Evolutionary conservation across 1,284 basidiomycete species (phyloP).

Genomic region (Rhodotorula sp.): DNA sequence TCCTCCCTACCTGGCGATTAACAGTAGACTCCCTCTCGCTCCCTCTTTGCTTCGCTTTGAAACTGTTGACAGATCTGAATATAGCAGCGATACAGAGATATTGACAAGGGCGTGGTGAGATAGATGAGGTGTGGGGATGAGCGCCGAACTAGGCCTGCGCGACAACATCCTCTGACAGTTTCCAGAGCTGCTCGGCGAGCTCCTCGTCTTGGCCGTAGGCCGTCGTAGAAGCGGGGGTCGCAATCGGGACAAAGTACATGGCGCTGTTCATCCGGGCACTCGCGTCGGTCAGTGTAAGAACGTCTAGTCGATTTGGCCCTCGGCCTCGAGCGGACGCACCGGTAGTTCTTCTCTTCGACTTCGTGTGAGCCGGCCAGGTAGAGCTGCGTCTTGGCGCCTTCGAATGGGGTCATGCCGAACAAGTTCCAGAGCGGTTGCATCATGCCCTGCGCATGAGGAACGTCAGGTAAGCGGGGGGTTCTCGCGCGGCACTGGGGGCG

Average conservation of each 20-base stretch:
- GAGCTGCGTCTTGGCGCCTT: constrained; percentile 47
- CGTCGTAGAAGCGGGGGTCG: constrained; percentile 19
- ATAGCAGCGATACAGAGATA: background rate
- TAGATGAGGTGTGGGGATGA: too few species aligned
- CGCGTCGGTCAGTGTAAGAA: background rate
- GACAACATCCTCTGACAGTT: constrained; percentile 34
- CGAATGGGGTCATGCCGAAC: constrained; percentile 33
- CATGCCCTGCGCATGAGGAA: background rate
- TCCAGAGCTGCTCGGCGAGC: constrained; percentile 36
- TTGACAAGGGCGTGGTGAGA: background rate
- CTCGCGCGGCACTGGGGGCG: background rate
- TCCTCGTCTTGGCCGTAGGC: constrained; percentile 22
- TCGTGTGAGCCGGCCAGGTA: constrained; percentile 47
- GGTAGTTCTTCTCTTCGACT: constrained; percentile 38
- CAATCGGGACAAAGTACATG: constrained; percentile 45
- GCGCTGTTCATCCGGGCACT: constrained; percentile 32
- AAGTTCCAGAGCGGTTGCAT: background rate
- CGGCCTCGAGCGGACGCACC: constrained; percentile 1
- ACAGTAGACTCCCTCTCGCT: too few species aligned
- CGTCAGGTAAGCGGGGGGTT: too few species aligned
- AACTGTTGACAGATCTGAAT: too few species aligned
- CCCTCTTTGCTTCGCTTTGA: too few species aligned
- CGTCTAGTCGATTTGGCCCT: background rate
- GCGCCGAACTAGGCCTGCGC: background rate
- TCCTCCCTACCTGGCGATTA: background rate